phyloP scores from a whole-genome alignment of 2,329 filamentous ascomycete genomes.

The Sporothrix brasiliensis region DNA sequence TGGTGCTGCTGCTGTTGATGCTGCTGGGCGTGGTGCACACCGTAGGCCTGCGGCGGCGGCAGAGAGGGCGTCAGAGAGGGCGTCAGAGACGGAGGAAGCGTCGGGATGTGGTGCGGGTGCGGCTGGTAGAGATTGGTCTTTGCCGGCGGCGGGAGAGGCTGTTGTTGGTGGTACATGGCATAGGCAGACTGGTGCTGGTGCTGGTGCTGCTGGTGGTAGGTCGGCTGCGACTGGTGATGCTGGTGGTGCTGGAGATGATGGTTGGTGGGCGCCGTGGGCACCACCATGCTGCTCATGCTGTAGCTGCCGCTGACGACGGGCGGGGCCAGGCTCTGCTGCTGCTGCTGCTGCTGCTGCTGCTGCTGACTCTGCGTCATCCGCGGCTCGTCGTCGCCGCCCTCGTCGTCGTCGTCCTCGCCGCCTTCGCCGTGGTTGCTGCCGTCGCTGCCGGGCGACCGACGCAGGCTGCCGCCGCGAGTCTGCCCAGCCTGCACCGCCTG shows the following conservation, averaged over 20 bases:
- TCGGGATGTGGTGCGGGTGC: not conserved
- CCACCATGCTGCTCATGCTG: constrained; percentile 17
- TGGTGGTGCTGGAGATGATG: not conserved
- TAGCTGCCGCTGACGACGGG: constrained; percentile 5
- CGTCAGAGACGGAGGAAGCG: not conserved
- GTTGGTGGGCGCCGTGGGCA: not conserved
- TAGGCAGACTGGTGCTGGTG: constrained; percentile 6
- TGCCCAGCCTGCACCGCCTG: no score
- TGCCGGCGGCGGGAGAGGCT: not conserved
- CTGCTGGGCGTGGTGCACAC: constrained; percentile 27
- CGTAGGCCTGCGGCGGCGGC: constrained; percentile 27
- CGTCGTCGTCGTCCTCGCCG: not conserved
- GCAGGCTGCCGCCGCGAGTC: no score
- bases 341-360: no score
- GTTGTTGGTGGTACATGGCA: constrained; percentile 5
- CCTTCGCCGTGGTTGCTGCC: constrained; percentile 1
- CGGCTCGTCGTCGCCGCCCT: not conserved
- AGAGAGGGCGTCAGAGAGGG: constrained; percentile 4
- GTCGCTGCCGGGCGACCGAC: not conserved
- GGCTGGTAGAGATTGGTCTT: not conserved
- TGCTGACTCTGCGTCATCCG: not conserved
- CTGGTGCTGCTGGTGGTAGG: not conserved
- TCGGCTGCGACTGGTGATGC: not conserved
- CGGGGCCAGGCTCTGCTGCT: not conserved
- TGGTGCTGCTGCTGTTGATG: constrained; percentile 27